Conservation (phyloP, 2,329 filamentous ascomycete genomes). For the Polytolypa hystricis region DNA sequence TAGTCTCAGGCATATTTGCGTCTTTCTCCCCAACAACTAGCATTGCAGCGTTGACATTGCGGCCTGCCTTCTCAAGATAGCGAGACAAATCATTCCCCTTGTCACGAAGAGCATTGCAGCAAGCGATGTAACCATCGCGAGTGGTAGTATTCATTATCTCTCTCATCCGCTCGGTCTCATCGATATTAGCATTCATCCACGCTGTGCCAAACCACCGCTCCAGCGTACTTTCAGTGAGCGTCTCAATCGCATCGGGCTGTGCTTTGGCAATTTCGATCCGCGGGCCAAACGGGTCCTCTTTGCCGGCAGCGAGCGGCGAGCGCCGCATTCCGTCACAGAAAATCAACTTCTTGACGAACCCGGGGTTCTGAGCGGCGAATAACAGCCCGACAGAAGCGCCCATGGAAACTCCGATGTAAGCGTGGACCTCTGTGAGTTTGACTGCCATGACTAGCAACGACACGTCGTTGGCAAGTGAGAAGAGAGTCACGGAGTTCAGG, state of each 20-base stretch:
- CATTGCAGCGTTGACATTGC: constrained; percentile 10
- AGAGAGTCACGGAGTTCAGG: not conserved
- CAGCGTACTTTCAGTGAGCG: constrained; percentile 23
- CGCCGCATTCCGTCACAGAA: constrained; percentile 33
- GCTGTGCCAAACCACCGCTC: constrained; percentile 33
- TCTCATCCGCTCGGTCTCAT: constrained; percentile 27
- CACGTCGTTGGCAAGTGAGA: not conserved
- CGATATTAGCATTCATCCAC: constrained; percentile 27
- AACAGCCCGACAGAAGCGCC: constrained; percentile 32
- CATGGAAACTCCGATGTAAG: constrained; percentile 39
- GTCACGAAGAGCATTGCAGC: constrained; percentile 29
- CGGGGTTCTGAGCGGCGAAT: constrained; percentile 31
- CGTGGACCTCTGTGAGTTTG: constrained; percentile 13
- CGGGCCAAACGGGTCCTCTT: constrained; percentile 26
- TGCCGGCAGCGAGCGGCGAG: constrained; percentile 28
- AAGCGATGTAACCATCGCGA: constrained; percentile 34
- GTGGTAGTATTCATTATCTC: constrained; percentile 28
- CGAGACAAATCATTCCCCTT: constrained; percentile 31
- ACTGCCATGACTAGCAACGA: constrained; percentile 23
- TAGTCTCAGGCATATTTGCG: constrained; percentile 4
- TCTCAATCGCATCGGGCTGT: constrained; percentile 22
- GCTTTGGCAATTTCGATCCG: constrained; percentile 25
- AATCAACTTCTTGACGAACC: constrained; percentile 28
- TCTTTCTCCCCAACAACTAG: constrained; percentile 30
- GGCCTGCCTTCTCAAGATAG: not conserved